Evolutionary conservation across 2,329 filamentous ascomycete species (phyloP).

Genomic region (Colletotrichum sp.): DNA sequence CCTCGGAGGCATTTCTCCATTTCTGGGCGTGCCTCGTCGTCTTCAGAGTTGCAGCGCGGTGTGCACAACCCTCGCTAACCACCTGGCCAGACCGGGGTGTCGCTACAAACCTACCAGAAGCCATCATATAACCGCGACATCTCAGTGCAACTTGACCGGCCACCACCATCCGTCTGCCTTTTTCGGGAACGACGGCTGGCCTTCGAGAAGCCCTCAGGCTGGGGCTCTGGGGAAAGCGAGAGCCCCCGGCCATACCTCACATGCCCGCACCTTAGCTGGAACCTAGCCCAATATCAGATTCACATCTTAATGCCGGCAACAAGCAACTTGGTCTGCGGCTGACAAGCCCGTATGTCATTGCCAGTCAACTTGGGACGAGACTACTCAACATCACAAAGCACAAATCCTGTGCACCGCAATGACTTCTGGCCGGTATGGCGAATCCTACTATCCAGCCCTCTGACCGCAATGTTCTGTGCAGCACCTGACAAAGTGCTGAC

Average conservation of each 20-base stretch:
- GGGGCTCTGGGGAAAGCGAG: not conserved
- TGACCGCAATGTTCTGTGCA: not conserved
- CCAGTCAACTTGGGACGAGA: not conserved
- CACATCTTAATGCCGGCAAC: not conserved
- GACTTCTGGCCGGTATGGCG: not conserved
- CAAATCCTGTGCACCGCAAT: not conserved
- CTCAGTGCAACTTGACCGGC: not conserved
- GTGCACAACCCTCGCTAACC: not conserved
- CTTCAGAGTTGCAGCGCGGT: not conserved
- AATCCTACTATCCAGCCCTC: not conserved
- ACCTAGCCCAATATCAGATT: not conserved
- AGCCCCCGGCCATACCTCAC: not conserved
- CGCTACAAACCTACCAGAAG: not conserved
- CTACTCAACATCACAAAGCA: not conserved
- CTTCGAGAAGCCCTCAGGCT: not conserved
- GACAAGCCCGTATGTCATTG: not conserved
- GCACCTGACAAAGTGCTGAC: not conserved
- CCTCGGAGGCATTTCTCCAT: conserved; percentile 4
- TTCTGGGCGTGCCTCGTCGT: not conserved
- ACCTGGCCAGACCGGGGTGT: not conserved
- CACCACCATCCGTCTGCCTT: not conserved
- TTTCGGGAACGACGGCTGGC: not conserved
- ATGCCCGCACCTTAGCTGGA: not conserved
- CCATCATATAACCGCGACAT: conserved; percentile 1
- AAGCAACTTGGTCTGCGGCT: not conserved